Conservation (phyloP, 139 green algal genomes). For the Microglena sp. region DNA sequence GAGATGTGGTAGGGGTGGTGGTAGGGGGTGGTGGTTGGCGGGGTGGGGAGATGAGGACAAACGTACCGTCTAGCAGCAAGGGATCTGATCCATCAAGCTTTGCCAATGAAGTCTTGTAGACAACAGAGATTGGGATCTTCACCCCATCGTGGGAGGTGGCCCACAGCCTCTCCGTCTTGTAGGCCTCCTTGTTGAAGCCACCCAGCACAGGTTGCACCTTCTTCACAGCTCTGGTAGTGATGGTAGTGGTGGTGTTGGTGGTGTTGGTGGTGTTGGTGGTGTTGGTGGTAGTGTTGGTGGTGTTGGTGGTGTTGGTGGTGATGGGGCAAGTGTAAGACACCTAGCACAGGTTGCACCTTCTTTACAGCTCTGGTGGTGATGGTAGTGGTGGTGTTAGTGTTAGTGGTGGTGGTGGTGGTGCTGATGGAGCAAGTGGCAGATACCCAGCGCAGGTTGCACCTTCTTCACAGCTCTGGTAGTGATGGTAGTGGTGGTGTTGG, state of each 20-base stretch:
- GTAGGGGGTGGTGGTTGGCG: too few species aligned
- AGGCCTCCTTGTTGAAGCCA: conserved; percentile 63
- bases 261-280: background rate
- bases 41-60: too few species aligned
- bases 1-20: too few species aligned
- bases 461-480: conserved; percentile 43
- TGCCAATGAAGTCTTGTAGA: too few species aligned
- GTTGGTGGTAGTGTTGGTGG: background rate
- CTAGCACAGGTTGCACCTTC: too few species aligned
- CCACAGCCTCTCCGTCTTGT: conserved; percentile 69
- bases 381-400: background rate
- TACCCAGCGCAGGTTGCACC: conserved; percentile 21
- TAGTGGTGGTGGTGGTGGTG: background rate
- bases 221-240: conserved; percentile 8
- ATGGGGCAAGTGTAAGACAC: background rate
- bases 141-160: conserved; percentile 54
- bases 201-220: conserved; percentile 58
- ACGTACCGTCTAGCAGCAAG: too few species aligned
- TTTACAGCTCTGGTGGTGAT: too few species aligned
- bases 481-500: background rate
- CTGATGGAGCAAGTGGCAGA: background rate
- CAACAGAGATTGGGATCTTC: conserved; percentile 59
- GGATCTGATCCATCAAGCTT: too few species aligned
- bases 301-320: background rate
- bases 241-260: background rate